A percentile compares a stretch with the other conserved stretches of the same genome.
Conservation (phyloP, 2,329 filamentous ascomycete species). For the Colletotrichum sp. region DNA sequence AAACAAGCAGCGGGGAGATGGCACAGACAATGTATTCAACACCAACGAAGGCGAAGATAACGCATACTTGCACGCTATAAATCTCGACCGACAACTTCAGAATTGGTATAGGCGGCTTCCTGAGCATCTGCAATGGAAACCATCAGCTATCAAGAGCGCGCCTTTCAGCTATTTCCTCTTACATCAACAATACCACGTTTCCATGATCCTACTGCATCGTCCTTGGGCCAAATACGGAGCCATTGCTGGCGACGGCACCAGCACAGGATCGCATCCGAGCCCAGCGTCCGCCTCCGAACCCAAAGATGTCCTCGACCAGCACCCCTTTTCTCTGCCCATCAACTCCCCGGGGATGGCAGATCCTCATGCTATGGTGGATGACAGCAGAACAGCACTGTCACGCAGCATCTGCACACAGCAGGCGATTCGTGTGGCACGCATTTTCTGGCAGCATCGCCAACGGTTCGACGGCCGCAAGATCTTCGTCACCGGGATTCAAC, state of each 20-base stretch:
- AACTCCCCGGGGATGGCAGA: constrained; percentile 33
- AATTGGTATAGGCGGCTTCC: constrained; percentile 59
- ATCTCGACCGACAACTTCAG: constrained; percentile 57
- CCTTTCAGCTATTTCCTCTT: constrained; percentile 58
- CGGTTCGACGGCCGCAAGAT: constrained; percentile 56
- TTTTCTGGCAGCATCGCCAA: constrained; percentile 61
- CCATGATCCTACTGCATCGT: constrained; percentile 57
- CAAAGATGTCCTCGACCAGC: neutral
- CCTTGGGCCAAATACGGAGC: constrained; percentile 58
- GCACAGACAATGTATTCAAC: constrained; percentile 31
- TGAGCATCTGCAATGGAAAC: constrained; percentile 53
- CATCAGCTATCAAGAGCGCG: constrained; percentile 53
- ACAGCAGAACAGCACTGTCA: constrained; percentile 49
- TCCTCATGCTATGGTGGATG: constrained; percentile 39
- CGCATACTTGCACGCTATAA: constrained; percentile 54
- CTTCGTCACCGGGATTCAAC: constrained; percentile 55
- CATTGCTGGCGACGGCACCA: constrained; percentile 33
- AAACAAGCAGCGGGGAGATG: constrained; percentile 30
- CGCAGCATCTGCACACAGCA: constrained; percentile 60
- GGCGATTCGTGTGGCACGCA: constrained; percentile 55
- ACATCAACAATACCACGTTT: constrained; percentile 61
- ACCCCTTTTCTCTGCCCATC: constrained; percentile 23
- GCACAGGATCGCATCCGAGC: constrained; percentile 35
- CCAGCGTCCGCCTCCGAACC: constrained; percentile 28
- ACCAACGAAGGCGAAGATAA: constrained; percentile 43